A percentile compares a stretch with the other conserved stretches of the same genome.
phyloP scores from a whole-genome alignment of 2,329 filamentous ascomycete species.

The Fusarium oligoseptatum region DNA sequence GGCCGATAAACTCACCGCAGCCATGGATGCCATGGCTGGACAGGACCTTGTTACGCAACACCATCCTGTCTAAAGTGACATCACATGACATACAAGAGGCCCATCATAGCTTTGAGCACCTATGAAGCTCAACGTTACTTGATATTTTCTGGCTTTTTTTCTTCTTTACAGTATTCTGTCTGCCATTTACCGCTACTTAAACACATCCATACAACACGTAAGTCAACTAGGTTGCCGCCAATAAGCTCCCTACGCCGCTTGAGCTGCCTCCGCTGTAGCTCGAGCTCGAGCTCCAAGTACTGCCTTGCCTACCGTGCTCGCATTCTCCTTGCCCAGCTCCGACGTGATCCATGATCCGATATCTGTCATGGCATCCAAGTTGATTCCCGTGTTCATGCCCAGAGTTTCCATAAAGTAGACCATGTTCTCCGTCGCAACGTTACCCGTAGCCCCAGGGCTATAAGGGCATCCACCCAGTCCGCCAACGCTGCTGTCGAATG shows the following conservation, averaged over 20 bases:
- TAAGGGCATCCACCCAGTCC: conserved; percentile 89
- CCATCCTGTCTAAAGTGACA: conserved; percentile 47
- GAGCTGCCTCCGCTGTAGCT: conserved; percentile 42
- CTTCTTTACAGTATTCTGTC: not conserved
- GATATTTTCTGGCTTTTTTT: not conserved
- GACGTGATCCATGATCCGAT: conserved; percentile 80
- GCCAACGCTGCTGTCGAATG: conserved; percentile 84
- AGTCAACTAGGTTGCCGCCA: not conserved
- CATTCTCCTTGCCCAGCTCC: conserved; percentile 73
- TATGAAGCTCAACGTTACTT: not conserved
- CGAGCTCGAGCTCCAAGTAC: conserved; percentile 64
- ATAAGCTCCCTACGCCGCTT: conserved; percentile 28
- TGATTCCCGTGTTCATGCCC: conserved; percentile 80
- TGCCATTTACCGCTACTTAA: not conserved
- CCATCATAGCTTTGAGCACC: conserved; percentile 1
- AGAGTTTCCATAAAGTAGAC: conserved; percentile 82
- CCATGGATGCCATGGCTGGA: not conserved
- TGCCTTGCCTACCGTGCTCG: conserved; percentile 76
- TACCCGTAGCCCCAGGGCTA: conserved; percentile 86
- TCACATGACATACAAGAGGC: conserved; percentile 54
- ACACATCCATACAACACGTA: not conserved
- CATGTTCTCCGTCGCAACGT: conserved; percentile 87
- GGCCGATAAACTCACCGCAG: conserved; percentile 40
- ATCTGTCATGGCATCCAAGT: conserved; percentile 74
- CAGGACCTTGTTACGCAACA: conserved; percentile 18